Evolutionary conservation across 208 protist genomes (phyloP), one percentile per base, ranked within the genome.

Genomic region (Trypanosoma avium): DNA sequence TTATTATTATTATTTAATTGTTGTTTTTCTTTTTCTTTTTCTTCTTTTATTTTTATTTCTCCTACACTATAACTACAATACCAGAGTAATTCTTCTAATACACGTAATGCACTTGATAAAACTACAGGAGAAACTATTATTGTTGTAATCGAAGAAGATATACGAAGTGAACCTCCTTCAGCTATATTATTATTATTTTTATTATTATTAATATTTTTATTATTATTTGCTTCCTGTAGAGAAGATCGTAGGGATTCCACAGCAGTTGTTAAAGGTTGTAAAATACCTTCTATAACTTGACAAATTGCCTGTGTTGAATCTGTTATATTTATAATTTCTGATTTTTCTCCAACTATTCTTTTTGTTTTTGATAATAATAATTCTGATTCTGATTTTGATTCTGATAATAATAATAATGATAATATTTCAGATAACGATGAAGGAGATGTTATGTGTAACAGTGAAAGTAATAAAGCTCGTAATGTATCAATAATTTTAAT

Each of bases 251-350:
- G 70, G 27, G 61, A 64, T 21, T 80, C 57, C 46, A 86, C 61
- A 8, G 77, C 77, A 10, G 43, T 24, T 24, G 62, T 46, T 21
- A 88, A 43, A 0, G 79, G 75, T 26, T 64, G 63, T 45, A 84
- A 24, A 36, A 81, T 48, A 12, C 75, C 75, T 36, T 82, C 73
- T 29, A 88, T 12, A 13, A 62, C 53, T 9, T 71, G 70, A n/a
- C 57, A 40, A 40, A 79, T 32, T 30, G 73, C 64, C 29, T 62
- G 48, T 21, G 54, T 43, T 0, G 69, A 55, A 21, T 67, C 64
- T 45, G 57, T 70, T 36, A 12, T 27, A 6, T 52, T 3, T 5
- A 22, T 59, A 29, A 26, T 4, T n/a, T 4, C 19, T 19, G 38
- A 13, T 24, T 3, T 48, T 24, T 52, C 52, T n/a, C 4, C 47